Base-by-base conservation (phyloP, 1,284 basidiomycete species). In the Cerrena zonata region DNA sequence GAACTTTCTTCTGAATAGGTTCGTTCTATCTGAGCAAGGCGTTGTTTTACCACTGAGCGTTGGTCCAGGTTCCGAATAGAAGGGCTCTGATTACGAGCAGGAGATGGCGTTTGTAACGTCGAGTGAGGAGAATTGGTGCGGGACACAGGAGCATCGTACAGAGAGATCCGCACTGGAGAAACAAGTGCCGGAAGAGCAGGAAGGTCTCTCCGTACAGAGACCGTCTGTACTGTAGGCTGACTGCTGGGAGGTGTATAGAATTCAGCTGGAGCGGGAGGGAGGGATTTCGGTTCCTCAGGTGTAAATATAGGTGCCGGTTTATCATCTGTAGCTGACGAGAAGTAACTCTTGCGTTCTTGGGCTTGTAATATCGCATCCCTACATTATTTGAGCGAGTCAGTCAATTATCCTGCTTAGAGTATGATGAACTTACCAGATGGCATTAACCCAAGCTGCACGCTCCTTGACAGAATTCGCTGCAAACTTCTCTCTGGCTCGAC, bases 361-460 rank as follows among this genome's bases (percentile, higher is more conserved):
- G 65, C 65, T 3, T 70, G 67, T 24, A 86, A 65, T 22, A 86
- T 72, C 2, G 71, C 70, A 59, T 87, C 82, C 84, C 84, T 86
- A 26, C 7, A 27, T 12, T 44, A 27, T n/a, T n/a, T 11, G 22
- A 18, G 13, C n/a, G 12, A 34, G 12, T 38, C 34, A 4, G 34
- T 22, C 4, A 34, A 34, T 15, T 5, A 21, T 48, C n/a, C n/a
- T 19, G 22, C n/a, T 11, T 19, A 42, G 41, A 10, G 4, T 5
- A 53, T 24, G 38, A 22, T 23, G 7, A n/a, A 63, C 72, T 56
- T 63, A 85, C 86, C 86, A 89, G 47, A 88, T 79, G 3, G 78
- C 75, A 58, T 78, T 82, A 48, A 89, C 75, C 86, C 86, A 89
- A 18, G 72, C 72, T 4, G 84, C 84, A 47, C 86, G 70, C 50